A percentile compares a stretch with the other conserved stretches of the same genome.
phyloP scores from a whole-genome alignment of 2,329 filamentous ascomycete genomes.

The Aspergillus fijiensis region DNA sequence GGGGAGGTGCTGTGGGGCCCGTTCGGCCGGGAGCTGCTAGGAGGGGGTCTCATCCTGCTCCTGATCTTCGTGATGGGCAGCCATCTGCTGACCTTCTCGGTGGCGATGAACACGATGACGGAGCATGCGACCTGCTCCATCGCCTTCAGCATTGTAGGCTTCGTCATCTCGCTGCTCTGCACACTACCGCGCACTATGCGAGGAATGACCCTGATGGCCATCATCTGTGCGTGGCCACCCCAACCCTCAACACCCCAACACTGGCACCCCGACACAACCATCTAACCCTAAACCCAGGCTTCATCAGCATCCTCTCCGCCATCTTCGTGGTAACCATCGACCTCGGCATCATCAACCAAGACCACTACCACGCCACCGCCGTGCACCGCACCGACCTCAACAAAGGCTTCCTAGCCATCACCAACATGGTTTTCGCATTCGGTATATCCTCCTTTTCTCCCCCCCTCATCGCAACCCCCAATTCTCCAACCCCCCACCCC shows the following conservation, averaged over 20 bases:
- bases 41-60: slow-evolving; percentile 61
- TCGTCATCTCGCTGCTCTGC: slow-evolving; percentile 58
- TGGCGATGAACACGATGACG: slow-evolving; percentile 65
- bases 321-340: slow-evolving; percentile 66
- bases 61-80: slow-evolving; percentile 68
- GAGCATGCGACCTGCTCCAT: slow-evolving; percentile 62
- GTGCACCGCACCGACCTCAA: slow-evolving; percentile 47
- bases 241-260: too few species aligned
- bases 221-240: slow-evolving; percentile 47
- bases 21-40: slow-evolving; percentile 62
- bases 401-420: slow-evolving; percentile 59
- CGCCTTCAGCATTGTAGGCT: slow-evolving; percentile 59
- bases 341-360: slow-evolving; percentile 55
- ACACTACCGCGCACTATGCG: slow-evolving; percentile 63
- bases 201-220: slow-evolving; percentile 60
- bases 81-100: slow-evolving; percentile 67
- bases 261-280: neutral
- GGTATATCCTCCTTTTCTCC: slow-evolving; percentile 30
- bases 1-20: slow-evolving; percentile 63
- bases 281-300: slow-evolving; percentile 45
- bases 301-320: slow-evolving; percentile 57
- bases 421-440: slow-evolving; percentile 71
- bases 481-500: too few species aligned
- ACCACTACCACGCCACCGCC: slow-evolving; percentile 34
- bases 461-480: too few species aligned